Base-by-base conservation (phyloP, 2,329 filamentous ascomycete genomes). In the Neofusicoccum parvum region DNA sequence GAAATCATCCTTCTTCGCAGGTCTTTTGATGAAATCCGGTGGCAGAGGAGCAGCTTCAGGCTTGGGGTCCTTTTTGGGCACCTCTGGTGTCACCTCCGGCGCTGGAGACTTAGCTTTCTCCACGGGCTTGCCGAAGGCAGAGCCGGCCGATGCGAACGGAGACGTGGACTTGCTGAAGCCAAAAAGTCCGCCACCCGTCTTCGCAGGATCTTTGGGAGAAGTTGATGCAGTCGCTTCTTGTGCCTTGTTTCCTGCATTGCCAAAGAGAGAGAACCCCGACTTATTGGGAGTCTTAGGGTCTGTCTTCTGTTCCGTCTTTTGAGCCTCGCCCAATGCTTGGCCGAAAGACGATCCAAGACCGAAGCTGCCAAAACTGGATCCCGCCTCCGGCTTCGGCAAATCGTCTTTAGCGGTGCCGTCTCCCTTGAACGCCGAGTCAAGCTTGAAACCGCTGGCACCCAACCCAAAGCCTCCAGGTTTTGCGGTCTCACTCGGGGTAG, bases 351-450 rank as follows among this genome's bases (percentile, higher is more conserved):
- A 80, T n/a, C 86, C 86, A 72, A 92, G 91, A 69, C 90, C 82
- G 5, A 82, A 81, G 12, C 80, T 80, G n/a, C 78, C 76, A 20
- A 60, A 60, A 20, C 56, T 60, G 74, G 45, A 70, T n/a, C 76
- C 75, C 23, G 76, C 74, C 23, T 77, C 73, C 15, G 84, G 79
- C 67, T 85, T 85, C 9, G 84, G 81, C 41, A 83, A 77, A 65
- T 89, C 86, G 27, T 90, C 84, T 66, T 87, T 87, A 0, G 85
- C 82, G 50, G 83, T 82, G 5, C 85, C 83, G 69, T 91, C 89
- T 9, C 83, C 82, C 71, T 88, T 87, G 78, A 92, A 92, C 1
- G 86, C 88, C 36, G 87, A 88, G 45, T 85, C 84, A 15, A 92
- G 80, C 70, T 90, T 89, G 78, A 92, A 92, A 0, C 86, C 83